Base-by-base conservation (phyloP, 2,329 filamentous ascomycete genomes). In the Talaromyces sp. region DNA sequence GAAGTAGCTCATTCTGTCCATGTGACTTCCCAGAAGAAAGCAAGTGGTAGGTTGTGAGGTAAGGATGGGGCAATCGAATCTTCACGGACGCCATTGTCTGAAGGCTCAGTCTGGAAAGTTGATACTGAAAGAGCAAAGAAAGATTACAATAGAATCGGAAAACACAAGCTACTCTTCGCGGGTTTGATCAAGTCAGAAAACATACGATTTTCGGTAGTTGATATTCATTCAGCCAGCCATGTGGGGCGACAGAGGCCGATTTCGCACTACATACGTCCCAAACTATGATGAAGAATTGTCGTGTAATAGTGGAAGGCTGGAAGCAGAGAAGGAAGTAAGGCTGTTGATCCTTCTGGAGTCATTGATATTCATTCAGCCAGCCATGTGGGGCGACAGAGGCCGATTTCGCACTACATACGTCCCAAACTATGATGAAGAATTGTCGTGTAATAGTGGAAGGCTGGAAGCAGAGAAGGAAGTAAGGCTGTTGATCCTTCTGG, bases 21-120 rank as follows among this genome's bases (percentile, higher is more conserved):
- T 65, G 24, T 65, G 57, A n/a, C 54, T 64, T 19, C 55, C 50
- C 16, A 60, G 69, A 10, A 52, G 61, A n/a, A 60, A 64, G 10
- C 64, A 61, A 9, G 52, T 62, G 35, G 69, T 62, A 19, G 60
- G 71, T 64, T 1, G 76, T 78, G 35, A 78, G 66, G 42, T 73
- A 79, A 3, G 76, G 76, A 52, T 78, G 73, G 13, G 76, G 76
- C 16, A 79, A 68, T n/a, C 52, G 54, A 29, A 60, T 46, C 45
- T 56, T 56, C 17, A 48, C 41, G n/a, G 47, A 40, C 30, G 35
- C 47, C 43, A 45, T 45, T 19, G 20, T 27, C 5, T 44, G 29
- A 4, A 13, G 33, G 24, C 20, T 10, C n/a, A 33, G n/a, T n/a
- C n/a, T n/a, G n/a, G n/a, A n/a, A n/a, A 19, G 14, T 3, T 3